These are phyloP conservation scores for Dalechampia spathulata DNA, from an alignment of 441 rosid genomes.

Conservation along the genomic window DNA sequence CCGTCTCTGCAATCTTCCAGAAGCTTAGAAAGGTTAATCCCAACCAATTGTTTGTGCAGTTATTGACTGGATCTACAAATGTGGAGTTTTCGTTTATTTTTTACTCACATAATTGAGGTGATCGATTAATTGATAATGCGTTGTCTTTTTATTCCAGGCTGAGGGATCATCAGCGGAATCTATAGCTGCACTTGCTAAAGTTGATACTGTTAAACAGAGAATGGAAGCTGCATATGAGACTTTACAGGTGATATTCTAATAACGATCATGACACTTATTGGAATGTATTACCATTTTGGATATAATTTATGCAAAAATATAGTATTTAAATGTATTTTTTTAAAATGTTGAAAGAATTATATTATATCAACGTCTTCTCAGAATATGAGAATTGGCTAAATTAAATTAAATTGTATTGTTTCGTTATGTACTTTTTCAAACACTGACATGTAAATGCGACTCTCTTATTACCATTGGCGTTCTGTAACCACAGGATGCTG, in stretches of 20 bases:
- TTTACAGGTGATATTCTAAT: constrained; percentile 47
- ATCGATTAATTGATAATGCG: not conserved
- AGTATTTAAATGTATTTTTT: too few relatives aligned
- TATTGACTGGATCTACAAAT: constrained; percentile 16
- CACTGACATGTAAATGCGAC: not conserved
- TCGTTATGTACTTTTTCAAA: too few relatives aligned
- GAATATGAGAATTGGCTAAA: too few relatives aligned
- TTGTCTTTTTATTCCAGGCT: constrained; percentile 35
- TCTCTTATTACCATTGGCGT: not conserved
- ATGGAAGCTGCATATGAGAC: constrained; percentile 97
- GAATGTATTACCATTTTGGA: too few relatives aligned
- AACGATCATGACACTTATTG: too few relatives aligned
- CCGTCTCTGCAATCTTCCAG: constrained; percentile 79
- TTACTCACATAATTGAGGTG: not conserved
- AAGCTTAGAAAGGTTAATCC: constrained; percentile 75
- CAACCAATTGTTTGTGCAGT: not conserved
- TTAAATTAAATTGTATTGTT: too few relatives aligned
- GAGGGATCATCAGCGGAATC: constrained; percentile 97
- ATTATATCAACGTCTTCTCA: too few relatives aligned
- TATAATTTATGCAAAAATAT: too few relatives aligned
- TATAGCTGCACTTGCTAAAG: constrained; percentile 88
- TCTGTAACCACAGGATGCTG: constrained; percentile 66
- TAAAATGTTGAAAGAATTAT: too few relatives aligned
- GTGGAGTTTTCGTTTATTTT: not conserved
- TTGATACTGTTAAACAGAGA: constrained; percentile 93